Conservation (phyloP, 257 asterid species). For the Thymus quinquecostatus region DNA sequence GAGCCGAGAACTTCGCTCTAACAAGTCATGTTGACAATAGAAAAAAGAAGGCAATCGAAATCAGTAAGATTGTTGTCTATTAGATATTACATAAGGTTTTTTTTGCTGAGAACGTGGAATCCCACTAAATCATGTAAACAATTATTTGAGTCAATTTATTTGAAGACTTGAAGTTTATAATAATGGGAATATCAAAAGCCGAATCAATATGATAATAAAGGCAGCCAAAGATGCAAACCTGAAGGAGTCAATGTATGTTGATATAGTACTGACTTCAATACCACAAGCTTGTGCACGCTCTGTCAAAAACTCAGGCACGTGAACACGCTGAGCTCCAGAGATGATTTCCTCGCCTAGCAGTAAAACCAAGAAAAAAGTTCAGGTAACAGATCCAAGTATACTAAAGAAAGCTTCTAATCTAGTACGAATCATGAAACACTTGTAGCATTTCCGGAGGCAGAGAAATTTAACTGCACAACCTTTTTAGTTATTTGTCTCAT, state of each 20-base stretch:
- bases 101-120: not conserved
- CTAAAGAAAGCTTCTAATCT: not conserved
- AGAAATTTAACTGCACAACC: not conserved
- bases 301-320: conserved; percentile 60
- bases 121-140: not conserved
- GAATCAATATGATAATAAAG: not conserved
- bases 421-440: not conserved
- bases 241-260: conserved; percentile 85
- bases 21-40: too few species aligned
- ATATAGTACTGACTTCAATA: conserved; percentile 71
- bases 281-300: conserved; percentile 78
- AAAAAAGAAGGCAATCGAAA: not conserved
- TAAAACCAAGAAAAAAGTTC: conserved; percentile 12
- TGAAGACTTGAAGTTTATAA: not conserved
- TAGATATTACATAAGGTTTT: too few species aligned
- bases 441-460: not conserved
- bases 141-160: not conserved
- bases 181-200: not conserved
- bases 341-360: conserved; percentile 86
- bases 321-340: conserved; percentile 95
- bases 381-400: conserved; percentile 5
- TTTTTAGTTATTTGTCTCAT: not conserved
- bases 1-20: too few species aligned
- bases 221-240: conserved; percentile 45
- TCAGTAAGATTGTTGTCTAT: too few species aligned